These are phyloP conservation scores for Xylaria polymorpha DNA, from an alignment of 2,329 filamentous ascomycete genomes.

Conservation along the genomic window DNA sequence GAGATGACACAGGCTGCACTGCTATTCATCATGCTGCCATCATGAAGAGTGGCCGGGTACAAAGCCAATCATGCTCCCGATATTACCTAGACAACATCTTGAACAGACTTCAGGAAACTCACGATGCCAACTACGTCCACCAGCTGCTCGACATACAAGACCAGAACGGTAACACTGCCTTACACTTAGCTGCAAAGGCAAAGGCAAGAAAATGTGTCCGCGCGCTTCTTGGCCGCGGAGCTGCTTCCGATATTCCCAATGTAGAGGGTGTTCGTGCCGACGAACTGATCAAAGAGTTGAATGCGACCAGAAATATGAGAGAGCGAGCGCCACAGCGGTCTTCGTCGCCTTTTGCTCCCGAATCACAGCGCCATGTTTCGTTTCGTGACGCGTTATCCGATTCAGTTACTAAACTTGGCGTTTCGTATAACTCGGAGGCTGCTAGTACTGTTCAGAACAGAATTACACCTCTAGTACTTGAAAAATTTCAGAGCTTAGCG, in stretches of 20 bases:
- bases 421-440: constrained; percentile 69
- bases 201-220: constrained; percentile 92
- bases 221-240: constrained; percentile 79
- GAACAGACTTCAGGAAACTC: constrained; percentile 83
- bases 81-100: constrained; percentile 95
- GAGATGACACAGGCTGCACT: constrained; percentile 84
- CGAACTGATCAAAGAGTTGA: constrained; percentile 81
- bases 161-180: constrained; percentile 86
- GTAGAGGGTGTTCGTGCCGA: constrained; percentile 84
- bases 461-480: constrained; percentile 75
- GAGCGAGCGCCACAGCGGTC: constrained; percentile 77
- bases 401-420: constrained; percentile 55
- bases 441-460: constrained; percentile 76
- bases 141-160: constrained; percentile 85
- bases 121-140: constrained; percentile 80
- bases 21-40: constrained; percentile 95
- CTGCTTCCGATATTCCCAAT: constrained; percentile 85
- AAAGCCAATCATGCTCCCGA: constrained; percentile 87
- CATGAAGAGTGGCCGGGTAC: constrained; percentile 82
- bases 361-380: constrained; percentile 66
- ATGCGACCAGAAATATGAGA: constrained; percentile 71
- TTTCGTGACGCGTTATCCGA: constrained; percentile 64
- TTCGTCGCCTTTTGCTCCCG: constrained; percentile 76
- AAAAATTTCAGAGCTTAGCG: constrained; percentile 78
- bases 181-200: constrained; percentile 79